A percentile compares a stretch with the other conserved stretches of the same genome.
Conservation (phyloP, 2,329 filamentous ascomycete genomes). For the Akanthomyces dipterigenus region DNA sequence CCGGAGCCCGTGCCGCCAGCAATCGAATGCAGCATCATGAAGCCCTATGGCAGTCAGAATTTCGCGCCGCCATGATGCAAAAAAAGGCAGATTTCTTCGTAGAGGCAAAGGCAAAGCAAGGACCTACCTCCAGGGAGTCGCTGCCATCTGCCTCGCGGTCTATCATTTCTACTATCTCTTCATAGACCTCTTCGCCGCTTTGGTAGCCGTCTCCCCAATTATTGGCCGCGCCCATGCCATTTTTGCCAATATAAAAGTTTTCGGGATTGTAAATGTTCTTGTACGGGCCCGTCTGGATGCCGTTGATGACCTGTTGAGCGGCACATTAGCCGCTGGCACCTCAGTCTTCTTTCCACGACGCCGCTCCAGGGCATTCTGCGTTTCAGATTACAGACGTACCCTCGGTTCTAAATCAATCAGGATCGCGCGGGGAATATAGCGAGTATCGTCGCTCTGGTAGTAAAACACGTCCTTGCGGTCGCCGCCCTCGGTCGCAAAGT, state of each 20-base stretch:
- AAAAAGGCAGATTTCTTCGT: no score
- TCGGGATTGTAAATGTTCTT: constrained; percentile 99
- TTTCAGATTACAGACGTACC: constrained; percentile 36
- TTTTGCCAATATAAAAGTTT: constrained; percentile 95
- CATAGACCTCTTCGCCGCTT: constrained; percentile 82
- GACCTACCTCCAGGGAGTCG: constrained; percentile 77
- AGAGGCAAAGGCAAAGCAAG: no score
- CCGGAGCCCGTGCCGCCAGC: constrained; percentile 94
- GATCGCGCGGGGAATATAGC: constrained; percentile 95
- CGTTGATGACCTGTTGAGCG: constrained; percentile 64
- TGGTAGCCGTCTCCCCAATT: constrained; percentile 98
- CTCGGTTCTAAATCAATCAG: constrained; percentile 91
- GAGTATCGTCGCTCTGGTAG: constrained; percentile 97
- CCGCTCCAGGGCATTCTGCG: no score
- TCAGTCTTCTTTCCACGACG: neutral
- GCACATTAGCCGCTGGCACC: neutral
- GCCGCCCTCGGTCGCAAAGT: constrained; percentile 94
- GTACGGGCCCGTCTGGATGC: constrained; percentile 89
- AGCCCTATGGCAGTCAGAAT: constrained; percentile 52
- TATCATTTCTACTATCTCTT: constrained; percentile 99
- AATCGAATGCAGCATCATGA: constrained; percentile 98
- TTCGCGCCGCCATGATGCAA: neutral
- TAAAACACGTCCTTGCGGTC: constrained; percentile 99
- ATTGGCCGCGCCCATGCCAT: constrained; percentile 89
- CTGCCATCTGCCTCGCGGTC: constrained; percentile 97